Conservation (phyloP, 2,329 filamentous ascomycete species). For the Ascochyta rabiei region DNA sequence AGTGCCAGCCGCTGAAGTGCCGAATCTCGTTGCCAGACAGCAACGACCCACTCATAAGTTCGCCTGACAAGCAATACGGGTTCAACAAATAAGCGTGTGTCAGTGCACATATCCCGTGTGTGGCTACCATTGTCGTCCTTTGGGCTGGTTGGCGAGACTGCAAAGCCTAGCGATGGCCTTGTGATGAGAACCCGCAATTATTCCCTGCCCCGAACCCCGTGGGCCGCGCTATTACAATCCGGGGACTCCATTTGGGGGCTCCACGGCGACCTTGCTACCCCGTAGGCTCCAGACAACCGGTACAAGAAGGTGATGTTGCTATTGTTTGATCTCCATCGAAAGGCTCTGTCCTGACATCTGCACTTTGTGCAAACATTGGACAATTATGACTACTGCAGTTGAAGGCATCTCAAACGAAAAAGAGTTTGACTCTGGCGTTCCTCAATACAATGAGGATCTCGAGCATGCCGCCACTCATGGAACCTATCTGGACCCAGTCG, state of each 20-base stretch:
- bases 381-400: constrained; percentile 8
- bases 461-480: constrained; percentile 36
- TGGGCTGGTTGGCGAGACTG: constrained; percentile 8
- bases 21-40: constrained; percentile 5
- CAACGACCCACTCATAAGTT: constrained; percentile 6
- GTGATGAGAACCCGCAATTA: constrained; percentile 16
- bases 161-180: constrained; percentile 15
- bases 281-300: not conserved
- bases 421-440: constrained; percentile 1
- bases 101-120: constrained; percentile 2
- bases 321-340: constrained; percentile 1
- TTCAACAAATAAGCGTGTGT: constrained; percentile 12
- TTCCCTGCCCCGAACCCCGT: constrained; percentile 17
- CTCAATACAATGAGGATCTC: constrained; percentile 27
- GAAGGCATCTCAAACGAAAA: constrained; percentile 7
- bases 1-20: constrained; percentile 2
- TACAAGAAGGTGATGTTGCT: constrained; percentile 20
- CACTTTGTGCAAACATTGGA: not conserved
- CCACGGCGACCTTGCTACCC: constrained; percentile 8
- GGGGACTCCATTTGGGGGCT: constrained; percentile 27
- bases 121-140: constrained; percentile 17
- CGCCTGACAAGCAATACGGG: constrained; percentile 6
- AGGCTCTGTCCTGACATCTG: constrained; percentile 3
- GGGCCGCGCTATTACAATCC: constrained; percentile 17
- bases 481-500: constrained; percentile 35